Evolutionary conservation across 2,329 filamentous ascomycete genomes (phyloP), one percentile per base, ranked within the genome.

Genomic region (Torrubiella hemipterigena): DNA sequence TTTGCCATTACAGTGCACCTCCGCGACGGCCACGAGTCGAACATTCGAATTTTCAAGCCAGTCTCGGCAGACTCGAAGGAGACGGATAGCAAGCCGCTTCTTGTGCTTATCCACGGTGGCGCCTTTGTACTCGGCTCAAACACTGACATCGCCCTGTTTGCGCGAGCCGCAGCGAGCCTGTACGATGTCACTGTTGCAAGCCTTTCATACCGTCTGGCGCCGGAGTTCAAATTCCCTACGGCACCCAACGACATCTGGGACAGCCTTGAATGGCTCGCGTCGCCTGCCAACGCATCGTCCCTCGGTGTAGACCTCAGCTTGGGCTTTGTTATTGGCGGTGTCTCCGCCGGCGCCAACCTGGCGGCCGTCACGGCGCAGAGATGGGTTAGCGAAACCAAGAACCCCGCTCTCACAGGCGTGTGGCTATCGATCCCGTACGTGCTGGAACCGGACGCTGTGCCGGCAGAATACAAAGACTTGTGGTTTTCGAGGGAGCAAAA

Each of bases 161-260:
- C 33, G 15, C 27, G 36, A 17, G n/a, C 8, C 20, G 8, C 37
- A 4, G 27, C 35, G 12, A 27, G 26, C 8, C 19, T 32, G 6
- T 32, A 32, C 15, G 31, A 32, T 7, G 27, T 27, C 8, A 32
- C 22, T 4, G 37, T 40, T 17, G 50, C 66, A 10, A 63, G 59
- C 38, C 54, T 65, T 4, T 59, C 63, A 23, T 66, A 69, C 39
- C 46, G 63, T 1, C 51, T 67, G 9, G 61, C 58, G 3, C 63
- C 65, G 0, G 61, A 66, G 36, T 46, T 61, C 37, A 51, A 49
- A 22, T 67, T 65, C 34, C 63, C 63, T 0, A 46, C 40, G 8
- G 51, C 50, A 6, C 44, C 63, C 5, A 41, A 62, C 30, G 63
- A 68, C 39, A 49, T 49, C 38, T 60, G 53, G 41, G 61, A 65